phyloP scores from a whole-genome alignment of 805 yeast genomes.

The Cyberlindnera suaveolens region DNA sequence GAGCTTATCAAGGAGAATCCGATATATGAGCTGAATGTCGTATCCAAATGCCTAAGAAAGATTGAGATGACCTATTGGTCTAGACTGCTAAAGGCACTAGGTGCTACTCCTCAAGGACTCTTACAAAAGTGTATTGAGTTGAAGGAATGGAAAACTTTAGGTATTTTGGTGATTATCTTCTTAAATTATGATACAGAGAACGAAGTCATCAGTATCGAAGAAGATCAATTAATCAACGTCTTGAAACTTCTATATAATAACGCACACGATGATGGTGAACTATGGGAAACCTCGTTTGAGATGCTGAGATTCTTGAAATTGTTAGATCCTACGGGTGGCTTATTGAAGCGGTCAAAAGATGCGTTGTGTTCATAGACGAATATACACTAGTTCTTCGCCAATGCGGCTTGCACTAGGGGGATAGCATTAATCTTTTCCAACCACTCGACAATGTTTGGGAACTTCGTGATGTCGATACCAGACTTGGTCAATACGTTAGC shows the following conservation, averaged over 20 bases:
- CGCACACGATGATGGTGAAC: conserved; percentile 22
- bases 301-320: conserved; percentile 25
- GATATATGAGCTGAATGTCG: conserved; percentile 25
- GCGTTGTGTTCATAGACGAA: neutral
- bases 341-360: conserved; percentile 12
- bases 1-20: conserved; percentile 20
- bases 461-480: conserved; percentile 6
- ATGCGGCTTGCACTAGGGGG: conserved; percentile 10
- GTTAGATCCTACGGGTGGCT: conserved; percentile 20
- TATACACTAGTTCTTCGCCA: conserved; percentile 3
- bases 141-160: conserved; percentile 39
- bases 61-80: conserved; percentile 45
- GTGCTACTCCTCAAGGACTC: conserved; percentile 36
- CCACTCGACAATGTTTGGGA: conserved; percentile 15
- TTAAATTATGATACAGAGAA: conserved; percentile 28
- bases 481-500: conserved; percentile 10
- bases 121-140: conserved; percentile 35
- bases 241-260: conserved; percentile 23
- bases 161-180: conserved; percentile 40
- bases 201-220: conserved; percentile 10
- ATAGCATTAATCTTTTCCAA: conserved; percentile 5
- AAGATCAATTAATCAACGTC: conserved; percentile 18
- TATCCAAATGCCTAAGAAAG: conserved; percentile 44
- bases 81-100: conserved; percentile 31
- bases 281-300: conserved; percentile 27